phyloP scores from a whole-genome alignment of 192 early-diverging fungal genomes.

The Allomyces macrogynus region DNA sequence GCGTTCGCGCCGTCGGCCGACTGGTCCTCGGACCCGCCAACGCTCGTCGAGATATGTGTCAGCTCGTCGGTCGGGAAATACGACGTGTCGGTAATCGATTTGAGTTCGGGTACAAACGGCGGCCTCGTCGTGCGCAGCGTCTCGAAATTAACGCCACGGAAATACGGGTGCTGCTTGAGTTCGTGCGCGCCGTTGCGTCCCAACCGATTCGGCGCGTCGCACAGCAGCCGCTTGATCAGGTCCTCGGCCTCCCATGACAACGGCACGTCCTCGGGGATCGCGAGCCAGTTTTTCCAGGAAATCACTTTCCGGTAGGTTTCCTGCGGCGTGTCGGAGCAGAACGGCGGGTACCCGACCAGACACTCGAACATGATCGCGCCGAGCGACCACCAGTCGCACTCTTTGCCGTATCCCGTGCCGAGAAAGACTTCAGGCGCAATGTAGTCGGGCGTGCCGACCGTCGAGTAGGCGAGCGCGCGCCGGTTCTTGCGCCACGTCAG shows the following conservation, averaged over 20 bases:
- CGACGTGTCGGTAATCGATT: slow-evolving; percentile 65
- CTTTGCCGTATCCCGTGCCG: slow-evolving; percentile 34
- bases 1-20: slow-evolving; percentile 25
- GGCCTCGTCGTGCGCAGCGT: slow-evolving; percentile 32
- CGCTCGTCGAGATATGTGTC: slow-evolving; percentile 35
- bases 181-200: slow-evolving; percentile 34
- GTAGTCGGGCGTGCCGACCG: slow-evolving; percentile 65
- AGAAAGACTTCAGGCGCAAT: slow-evolving; percentile 82
- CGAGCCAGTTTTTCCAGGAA: slow-evolving; percentile 45
- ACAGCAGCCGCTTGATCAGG: slow-evolving; percentile 54
- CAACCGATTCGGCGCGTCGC: slow-evolving; percentile 46
- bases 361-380: slow-evolving; percentile 76
- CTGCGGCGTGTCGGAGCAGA: slow-evolving; percentile 64
- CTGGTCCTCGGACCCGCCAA: slow-evolving; percentile 13
- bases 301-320: slow-evolving; percentile 75
- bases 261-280: slow-evolving; percentile 36
- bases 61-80: slow-evolving; percentile 64
- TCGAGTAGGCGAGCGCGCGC: slow-evolving; percentile 28
- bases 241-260: slow-evolving; percentile 45
- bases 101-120: slow-evolving; percentile 75
- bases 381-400: slow-evolving; percentile 76
- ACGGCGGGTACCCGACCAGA: slow-evolving; percentile 66
- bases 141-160: slow-evolving; percentile 39
- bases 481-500: slow-evolving; percentile 98
- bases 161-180: slow-evolving; percentile 47